Evolutionary conservation across 2,329 filamentous ascomycete genomes (phyloP).

Genomic region (Aspergillus sojae): DNA sequence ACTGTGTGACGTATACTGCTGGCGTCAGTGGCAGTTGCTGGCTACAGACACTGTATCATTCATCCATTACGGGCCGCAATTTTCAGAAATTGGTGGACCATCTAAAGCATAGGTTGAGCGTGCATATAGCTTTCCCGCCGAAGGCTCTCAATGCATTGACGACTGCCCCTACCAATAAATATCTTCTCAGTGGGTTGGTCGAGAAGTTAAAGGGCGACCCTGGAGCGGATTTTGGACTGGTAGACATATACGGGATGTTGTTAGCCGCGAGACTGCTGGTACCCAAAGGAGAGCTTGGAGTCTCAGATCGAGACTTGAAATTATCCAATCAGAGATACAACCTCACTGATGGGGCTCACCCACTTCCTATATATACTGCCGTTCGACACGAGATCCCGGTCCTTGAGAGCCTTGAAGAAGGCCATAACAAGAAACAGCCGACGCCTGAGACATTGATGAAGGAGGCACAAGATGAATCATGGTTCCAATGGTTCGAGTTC

Average conservation of each 20-base stretch:
- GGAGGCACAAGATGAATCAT: constrained; percentile 66
- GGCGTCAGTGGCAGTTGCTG: constrained; percentile 96
- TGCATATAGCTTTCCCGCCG: constrained; percentile 92
- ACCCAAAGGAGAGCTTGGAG: constrained; percentile 77
- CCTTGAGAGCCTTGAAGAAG: constrained; percentile 42
- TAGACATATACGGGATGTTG: constrained; percentile 88
- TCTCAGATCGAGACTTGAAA: constrained; percentile 81
- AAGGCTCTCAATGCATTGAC: constrained; percentile 78
- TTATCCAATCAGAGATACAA: constrained; percentile 82
- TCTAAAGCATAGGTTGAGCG: constrained; percentile 77
- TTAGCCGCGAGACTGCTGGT: constrained; percentile 83
- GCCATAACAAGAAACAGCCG: constrained; percentile 29
- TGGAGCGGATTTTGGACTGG: constrained; percentile 80
- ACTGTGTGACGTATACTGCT: constrained; percentile 92
- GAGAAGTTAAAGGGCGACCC: constrained; percentile 88
- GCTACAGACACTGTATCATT: constrained; percentile 86
- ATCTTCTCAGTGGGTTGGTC: constrained; percentile 81
- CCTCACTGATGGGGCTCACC: constrained; percentile 75
- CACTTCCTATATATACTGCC: constrained; percentile 91
- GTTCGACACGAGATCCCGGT: constrained; percentile 93
- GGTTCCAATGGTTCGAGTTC: constrained; percentile 98
- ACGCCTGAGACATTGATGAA: constrained; percentile 44
- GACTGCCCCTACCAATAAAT: constrained; percentile 91
- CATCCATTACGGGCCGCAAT: constrained; percentile 70
- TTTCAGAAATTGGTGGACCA: constrained; percentile 76